Base-by-base conservation (phyloP, 257 asterid species). In the Primulina tabacum region DNA sequence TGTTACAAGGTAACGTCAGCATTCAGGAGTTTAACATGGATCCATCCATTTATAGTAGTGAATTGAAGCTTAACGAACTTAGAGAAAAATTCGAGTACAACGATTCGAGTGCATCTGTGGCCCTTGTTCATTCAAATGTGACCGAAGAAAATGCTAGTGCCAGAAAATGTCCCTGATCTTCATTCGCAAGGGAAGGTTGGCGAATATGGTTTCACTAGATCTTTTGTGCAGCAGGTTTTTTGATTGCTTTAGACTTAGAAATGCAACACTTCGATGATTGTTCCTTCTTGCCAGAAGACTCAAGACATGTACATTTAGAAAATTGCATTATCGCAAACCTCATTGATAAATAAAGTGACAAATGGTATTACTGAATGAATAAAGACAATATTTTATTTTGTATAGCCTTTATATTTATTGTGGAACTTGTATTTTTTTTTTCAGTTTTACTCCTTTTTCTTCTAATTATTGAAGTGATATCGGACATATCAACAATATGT, bases 1-100 rank as follows among this genome's bases (percentile, higher is more conserved):
- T 86, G 87, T 89, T 88, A 38, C 81, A 79, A 82, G 92, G 92
- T 34, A 34, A 68, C 37, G 53, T 67, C 61, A 66, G 68, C 33
- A 59, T 80, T 17, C 81, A 75, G 50, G 90, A 84, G 55, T 76
- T 78, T 18, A 65, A 67, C 76, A 62, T 78, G 76, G 81, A 82
- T 37, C 82, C 91, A 55, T 73, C 64, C 65, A 61, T 81, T 47
- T 67, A 72, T 75, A 72, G 71, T 7, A 82, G 71, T 63, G 88
- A 88, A 26, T 11, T 78, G 40, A 80, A 82, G 62, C 77, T 83
- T 78, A 76, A 73, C 65, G 79, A 77, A 37, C 73, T 86, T 16
- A 71, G 89, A 73, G 85, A 84, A 32, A 86, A 80, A 61, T 81
- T 66, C 43, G 77, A 78, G 69, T 78, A 78, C 52, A 7, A 21